A percentile compares a stretch with the other conserved stretches of the same genome.
Conservation (phyloP, 495 filamentous ascomycete species). For the Apodospora peruviana region DNA sequence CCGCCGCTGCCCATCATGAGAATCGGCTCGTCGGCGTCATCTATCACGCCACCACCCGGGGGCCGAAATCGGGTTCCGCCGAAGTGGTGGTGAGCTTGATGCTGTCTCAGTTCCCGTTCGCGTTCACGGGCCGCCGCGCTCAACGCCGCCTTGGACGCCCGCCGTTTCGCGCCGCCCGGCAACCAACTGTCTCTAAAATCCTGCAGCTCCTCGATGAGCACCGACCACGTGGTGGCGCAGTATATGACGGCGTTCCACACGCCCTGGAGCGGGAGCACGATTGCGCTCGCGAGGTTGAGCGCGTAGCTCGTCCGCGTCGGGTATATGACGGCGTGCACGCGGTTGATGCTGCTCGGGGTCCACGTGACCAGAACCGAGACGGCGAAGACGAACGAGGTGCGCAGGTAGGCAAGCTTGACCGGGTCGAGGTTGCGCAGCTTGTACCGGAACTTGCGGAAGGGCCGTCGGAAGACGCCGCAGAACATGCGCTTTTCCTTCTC, state of each 20-base stretch:
- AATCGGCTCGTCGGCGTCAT: background rate
- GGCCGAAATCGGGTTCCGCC: no score
- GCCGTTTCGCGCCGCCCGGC: no score
- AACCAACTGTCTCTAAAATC: background rate
- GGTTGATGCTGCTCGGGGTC: constrained; percentile 75
- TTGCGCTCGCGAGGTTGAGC: constrained; percentile 62
- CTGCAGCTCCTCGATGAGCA: constrained; percentile 24
- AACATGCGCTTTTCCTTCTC: constrained; percentile 3
- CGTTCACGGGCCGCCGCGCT: constrained; percentile 1
- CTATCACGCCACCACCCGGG: no score
- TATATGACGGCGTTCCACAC: constrained; percentile 84
- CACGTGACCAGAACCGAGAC: constrained; percentile 74
- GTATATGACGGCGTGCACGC: constrained; percentile 62
- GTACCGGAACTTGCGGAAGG: constrained; percentile 13
- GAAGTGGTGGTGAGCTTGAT: no score
- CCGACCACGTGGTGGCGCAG: constrained; percentile 49
- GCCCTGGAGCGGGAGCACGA: constrained; percentile 79
- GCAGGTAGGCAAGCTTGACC: constrained; percentile 69
- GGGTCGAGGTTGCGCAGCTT: constrained; percentile 47
- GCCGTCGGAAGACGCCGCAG: constrained; percentile 10
- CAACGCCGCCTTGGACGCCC: no score
- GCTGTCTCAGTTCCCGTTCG: no score
- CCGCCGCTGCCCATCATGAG: no score
- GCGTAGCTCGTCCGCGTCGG: constrained; percentile 54
- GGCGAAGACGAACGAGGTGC: constrained; percentile 77